Evolutionary conservation across 2,329 filamentous ascomycete genomes (phyloP).

Genomic region (Chaetomiaceae sp.): DNA sequence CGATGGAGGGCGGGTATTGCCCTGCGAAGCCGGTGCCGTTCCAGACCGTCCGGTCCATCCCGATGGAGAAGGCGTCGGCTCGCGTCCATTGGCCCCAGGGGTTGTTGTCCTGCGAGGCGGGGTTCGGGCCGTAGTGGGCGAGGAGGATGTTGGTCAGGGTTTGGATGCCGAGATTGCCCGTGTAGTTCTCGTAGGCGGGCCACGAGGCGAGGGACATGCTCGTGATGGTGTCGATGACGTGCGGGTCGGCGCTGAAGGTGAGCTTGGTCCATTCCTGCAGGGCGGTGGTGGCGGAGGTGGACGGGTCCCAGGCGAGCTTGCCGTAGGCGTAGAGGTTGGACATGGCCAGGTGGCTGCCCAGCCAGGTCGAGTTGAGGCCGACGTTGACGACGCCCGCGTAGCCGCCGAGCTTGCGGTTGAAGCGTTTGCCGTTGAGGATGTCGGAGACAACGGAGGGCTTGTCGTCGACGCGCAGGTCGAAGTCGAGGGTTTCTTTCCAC

Average conservation of each 20-base stretch:
- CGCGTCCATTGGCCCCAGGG: slow-evolving; percentile 69
- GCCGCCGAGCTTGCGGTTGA: slow-evolving; percentile 51
- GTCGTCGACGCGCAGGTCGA: slow-evolving; percentile 57
- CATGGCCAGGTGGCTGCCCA: slow-evolving; percentile 64
- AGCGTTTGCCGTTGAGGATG: slow-evolving; percentile 54
- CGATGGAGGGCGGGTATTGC: slow-evolving; percentile 59
- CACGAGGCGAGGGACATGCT: slow-evolving; percentile 62
- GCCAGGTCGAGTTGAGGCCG: slow-evolving; percentile 59
- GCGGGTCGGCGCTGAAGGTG: slow-evolving; percentile 52
- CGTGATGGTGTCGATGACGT: slow-evolving; percentile 53
- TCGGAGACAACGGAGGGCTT: slow-evolving; percentile 51
- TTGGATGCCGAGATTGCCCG: slow-evolving; percentile 63
- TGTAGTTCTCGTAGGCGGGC: slow-evolving; percentile 66
- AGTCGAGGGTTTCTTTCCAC: slow-evolving; percentile 63
- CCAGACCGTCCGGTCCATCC: slow-evolving; percentile 64
- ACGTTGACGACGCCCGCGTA: slow-evolving; percentile 64
- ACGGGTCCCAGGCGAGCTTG: slow-evolving; percentile 58
- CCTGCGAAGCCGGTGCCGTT: slow-evolving; percentile 62
- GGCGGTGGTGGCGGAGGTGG: slow-evolving; percentile 40
- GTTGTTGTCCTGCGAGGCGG: slow-evolving; percentile 59
- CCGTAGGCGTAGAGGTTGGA: slow-evolving; percentile 67
- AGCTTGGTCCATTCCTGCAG: slow-evolving; percentile 62
- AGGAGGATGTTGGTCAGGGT: slow-evolving; percentile 63
- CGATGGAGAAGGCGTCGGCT: slow-evolving; percentile 52
- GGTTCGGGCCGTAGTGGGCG: slow-evolving; percentile 62